Conservation (phyloP, 1,139 yeast genomes). For the Magnusiomyces sp. region DNA sequence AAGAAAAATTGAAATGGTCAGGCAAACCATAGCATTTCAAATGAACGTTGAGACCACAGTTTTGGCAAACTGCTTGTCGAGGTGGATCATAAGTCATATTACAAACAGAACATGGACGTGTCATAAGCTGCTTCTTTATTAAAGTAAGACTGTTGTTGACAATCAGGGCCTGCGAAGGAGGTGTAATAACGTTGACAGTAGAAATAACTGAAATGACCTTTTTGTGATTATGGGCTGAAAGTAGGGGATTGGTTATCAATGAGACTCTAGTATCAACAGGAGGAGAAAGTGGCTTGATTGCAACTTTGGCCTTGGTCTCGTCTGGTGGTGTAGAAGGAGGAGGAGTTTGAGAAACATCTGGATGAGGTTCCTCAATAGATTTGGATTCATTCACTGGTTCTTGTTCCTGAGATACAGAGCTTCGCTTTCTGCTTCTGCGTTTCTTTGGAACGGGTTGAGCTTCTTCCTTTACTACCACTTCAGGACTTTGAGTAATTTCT, state of each 20-base stretch:
- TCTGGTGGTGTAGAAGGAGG: background rate
- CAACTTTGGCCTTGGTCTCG: background rate
- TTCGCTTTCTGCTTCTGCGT: too few relatives aligned
- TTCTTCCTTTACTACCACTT: too few relatives aligned
- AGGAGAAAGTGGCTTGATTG: background rate
- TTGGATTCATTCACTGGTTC: background rate
- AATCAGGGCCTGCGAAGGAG: background rate
- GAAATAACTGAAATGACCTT: too few relatives aligned
- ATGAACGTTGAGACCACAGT: conserved; percentile 71
- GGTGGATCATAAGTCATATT: conserved; percentile 36
- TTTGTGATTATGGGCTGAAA: too few relatives aligned
- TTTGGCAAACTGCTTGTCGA: conserved; percentile 46
- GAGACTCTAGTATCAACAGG: background rate
- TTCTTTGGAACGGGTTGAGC: too few relatives aligned
- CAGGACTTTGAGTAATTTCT: too few relatives aligned
- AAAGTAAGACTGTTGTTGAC: background rate
- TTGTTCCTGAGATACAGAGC: background rate
- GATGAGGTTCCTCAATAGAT: background rate
- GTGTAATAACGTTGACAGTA: too few relatives aligned
- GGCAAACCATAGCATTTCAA: conserved; percentile 56
- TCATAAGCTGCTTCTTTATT: background rate
- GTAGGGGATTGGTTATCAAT: background rate
- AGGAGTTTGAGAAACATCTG: background rate
- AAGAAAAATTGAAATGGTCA: conserved; percentile 1
- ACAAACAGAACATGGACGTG: conserved; percentile 50